These are phyloP conservation scores for Alternaria incomplexa DNA, from an alignment of 2,329 filamentous ascomycete genomes.

Conservation along the genomic window DNA sequence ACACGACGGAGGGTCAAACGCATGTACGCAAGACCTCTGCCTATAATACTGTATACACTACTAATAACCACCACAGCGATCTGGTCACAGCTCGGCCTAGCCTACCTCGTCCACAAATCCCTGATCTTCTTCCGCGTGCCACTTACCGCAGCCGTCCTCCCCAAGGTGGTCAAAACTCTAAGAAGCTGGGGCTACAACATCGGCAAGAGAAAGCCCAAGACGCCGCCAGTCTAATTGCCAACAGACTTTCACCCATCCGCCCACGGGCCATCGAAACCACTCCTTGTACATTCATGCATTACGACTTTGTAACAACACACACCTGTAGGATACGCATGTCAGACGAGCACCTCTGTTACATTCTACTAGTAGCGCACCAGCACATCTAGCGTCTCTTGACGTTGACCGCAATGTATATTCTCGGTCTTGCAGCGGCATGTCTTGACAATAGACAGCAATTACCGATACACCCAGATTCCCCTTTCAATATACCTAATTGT, in stretches of 20 bases:
- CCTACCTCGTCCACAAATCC: slow-evolving; percentile 97
- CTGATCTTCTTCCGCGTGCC: slow-evolving; percentile 97
- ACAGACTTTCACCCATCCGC: neutral
- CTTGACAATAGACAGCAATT: neutral
- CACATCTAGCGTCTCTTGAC: neutral
- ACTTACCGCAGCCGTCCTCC: slow-evolving; percentile 85
- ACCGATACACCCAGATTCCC: neutral
- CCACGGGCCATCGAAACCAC: neutral
- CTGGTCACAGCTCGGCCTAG: slow-evolving; percentile 87
- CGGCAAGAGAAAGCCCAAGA: slow-evolving; percentile 69
- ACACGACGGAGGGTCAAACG: slow-evolving; percentile 65
- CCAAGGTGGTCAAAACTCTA: slow-evolving; percentile 90
- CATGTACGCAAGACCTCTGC: slow-evolving; percentile 68
- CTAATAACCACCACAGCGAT: slow-evolving; percentile 56
- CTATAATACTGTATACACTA: neutral
- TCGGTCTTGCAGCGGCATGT: neutral
- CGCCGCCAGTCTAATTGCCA: neutral
- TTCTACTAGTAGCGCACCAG: neutral
- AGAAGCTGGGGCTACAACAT: slow-evolving; percentile 94
- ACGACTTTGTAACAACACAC: slow-evolving; percentile 16
- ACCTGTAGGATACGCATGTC: slow-evolving; percentile 13
- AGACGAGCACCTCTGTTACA: neutral
- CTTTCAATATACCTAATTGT: neutral
- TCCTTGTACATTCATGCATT: slow-evolving; percentile 13
- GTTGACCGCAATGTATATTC: neutral